These are phyloP conservation scores for Leccinum subgranulosum DNA, from an alignment of 768 basidiomycete genomes.

Conservation along the genomic window DNA sequence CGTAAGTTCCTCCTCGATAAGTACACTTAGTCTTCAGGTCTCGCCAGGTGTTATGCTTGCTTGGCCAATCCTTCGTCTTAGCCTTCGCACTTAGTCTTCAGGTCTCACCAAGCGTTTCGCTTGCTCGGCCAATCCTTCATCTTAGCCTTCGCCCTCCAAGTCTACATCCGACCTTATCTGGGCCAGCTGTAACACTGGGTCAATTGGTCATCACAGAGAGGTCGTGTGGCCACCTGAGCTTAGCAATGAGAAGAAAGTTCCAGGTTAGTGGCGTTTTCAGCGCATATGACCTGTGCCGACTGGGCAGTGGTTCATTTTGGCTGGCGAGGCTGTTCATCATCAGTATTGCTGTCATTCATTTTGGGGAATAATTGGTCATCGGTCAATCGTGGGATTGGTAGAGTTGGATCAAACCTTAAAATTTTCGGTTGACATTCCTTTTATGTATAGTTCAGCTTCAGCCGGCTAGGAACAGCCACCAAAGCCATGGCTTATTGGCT, in stretches of 20 bases:
- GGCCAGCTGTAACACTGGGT: no score
- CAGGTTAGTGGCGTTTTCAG: not conserved
- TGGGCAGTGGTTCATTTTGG: not conserved
- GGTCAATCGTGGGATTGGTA: not conserved
- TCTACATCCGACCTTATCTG: no score
- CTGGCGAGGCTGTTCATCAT: not conserved
- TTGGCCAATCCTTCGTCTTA: no score
- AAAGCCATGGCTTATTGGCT: not conserved
- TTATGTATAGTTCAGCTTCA: not conserved
- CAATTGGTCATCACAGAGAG: not conserved
- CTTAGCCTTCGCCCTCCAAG: no score
- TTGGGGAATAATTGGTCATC: not conserved
- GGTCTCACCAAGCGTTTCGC: no score
- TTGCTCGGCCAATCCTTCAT: no score
- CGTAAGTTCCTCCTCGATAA: no score
- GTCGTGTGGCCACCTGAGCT: not conserved
- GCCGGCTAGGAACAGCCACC: not conserved
- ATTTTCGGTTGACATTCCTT: not conserved
- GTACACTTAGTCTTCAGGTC: no score
- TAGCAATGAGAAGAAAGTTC: not conserved
- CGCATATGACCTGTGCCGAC: not conserved
- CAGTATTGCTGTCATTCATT: not conserved
- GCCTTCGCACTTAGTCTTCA: no score
- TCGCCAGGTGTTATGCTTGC: no score
- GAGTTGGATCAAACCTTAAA: not conserved